Conservation (phyloP, 768 basidiomycete genomes). For the Termitomyces sp. region DNA sequence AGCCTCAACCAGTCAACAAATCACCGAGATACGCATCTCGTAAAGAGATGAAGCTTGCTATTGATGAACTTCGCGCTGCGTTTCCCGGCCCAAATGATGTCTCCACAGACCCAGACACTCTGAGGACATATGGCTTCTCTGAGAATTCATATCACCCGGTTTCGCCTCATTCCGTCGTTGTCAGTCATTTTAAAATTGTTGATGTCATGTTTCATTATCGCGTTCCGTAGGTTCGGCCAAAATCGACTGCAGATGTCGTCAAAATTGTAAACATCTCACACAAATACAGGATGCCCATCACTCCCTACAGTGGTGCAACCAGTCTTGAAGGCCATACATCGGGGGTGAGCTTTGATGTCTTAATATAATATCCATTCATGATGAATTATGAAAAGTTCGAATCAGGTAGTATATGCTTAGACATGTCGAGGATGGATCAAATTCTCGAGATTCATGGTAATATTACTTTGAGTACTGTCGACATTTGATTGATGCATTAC, state of each 20-base stretch:
- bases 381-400: not conserved
- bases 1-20: conserved; percentile 7
- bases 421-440: conserved; percentile 78
- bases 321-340: conserved; percentile 84
- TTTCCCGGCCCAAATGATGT: conserved; percentile 45
- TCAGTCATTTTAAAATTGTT: conserved; percentile 15
- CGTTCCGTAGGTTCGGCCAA: conserved; percentile 43
- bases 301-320: conserved; percentile 81
- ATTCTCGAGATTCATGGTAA: conserved; percentile 72
- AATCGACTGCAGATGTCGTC: conserved; percentile 77
- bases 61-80: conserved; percentile 40
- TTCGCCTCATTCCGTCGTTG: conserved; percentile 49
- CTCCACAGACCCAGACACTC: conserved; percentile 41
- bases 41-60: conserved; percentile 42
- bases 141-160: conserved; percentile 63
- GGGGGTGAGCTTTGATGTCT: conserved; percentile 40
- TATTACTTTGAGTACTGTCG: not conserved
- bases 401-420: conserved; percentile 72
- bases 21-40: conserved; percentile 36
- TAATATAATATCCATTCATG: not conserved
- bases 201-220: conserved; percentile 9
- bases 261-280: conserved; percentile 71
- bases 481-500: not conserved
- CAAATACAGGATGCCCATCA: conserved; percentile 70
- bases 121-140: conserved; percentile 58